Base-by-base conservation (phyloP, 495 filamentous ascomycete genomes). In the Astrothelium subdiscretum region DNA sequence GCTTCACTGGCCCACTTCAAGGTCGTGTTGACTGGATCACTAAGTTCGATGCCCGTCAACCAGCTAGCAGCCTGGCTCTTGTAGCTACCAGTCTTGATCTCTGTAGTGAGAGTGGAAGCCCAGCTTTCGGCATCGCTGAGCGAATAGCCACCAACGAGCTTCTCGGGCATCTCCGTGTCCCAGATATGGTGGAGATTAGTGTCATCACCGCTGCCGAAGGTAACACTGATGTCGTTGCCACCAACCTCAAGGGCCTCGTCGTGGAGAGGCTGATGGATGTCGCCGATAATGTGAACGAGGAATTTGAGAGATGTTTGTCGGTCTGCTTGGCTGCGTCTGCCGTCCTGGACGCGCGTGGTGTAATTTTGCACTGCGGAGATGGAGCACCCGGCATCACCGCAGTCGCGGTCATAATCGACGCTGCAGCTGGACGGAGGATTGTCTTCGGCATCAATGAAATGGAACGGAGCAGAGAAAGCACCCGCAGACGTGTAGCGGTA, bases 391-490 rank as follows among this genome's bases (percentile, higher is more conserved):
- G 76, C 73, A 1, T 79, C 79, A 12, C 63, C 58, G 69, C 86
- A 89, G 74, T 89, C 86, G 31, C 86, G 78, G 11, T 73, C 67
- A 62, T 77, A 85, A 65, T 81, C 76, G 48, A 89, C 80, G 58
- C 73, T 79, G 73, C 86, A 89, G 38, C 69, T 74, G 5, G 64
- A 42, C 0, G 86, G 86, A 40, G 86, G 86, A 60, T 71, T 66
- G 76, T 89, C 86, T 57, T 84, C 75, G 12, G 86, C 84, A 68
- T 89, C 86, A 73, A 89, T 88, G 76, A 79, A 89, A 74, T 89
- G 86, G 71, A 85, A 84, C 20, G 77, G 77, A n/a, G 72, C 74
- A 10, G 76, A 79, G 71, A 81, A 86, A 35, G 73, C 74, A 20
- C 83, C 81, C 65, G 76, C 82, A 66, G 79, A 75, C 12, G 80